Evolutionary conservation across 345 rosid genomes (phyloP), one percentile per base, ranked within the genome.

Genomic region (Balakata baccata): DNA sequence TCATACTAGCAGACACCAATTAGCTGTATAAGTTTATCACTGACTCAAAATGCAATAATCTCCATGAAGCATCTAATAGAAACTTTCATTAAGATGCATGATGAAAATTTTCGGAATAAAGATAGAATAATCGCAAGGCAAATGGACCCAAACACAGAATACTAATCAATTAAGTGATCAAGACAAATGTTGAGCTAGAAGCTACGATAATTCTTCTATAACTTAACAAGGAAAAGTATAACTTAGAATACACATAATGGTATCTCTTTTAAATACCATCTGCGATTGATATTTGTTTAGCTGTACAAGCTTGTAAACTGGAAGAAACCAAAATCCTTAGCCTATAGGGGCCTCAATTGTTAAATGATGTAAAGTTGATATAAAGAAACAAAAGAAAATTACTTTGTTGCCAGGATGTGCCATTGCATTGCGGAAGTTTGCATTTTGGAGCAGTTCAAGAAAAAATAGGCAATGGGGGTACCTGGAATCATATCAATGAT

Each of bases 391-490:
- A 25, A 50, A 25, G 34, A 58, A 71, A 79, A 68, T 39, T 4
- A 93, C 99, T 98, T 96, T 96, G 90, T 86, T 91, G 73, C 84
- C 90, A 52, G 97, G 99, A 89, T 91, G 97, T 9, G 99, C 98
- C 97, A 96, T 93, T 49, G 97, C 98, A 87, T 59, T 83, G 70
- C 98, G 89, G 82, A 93, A 96, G 81, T 85, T 91, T 9, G 96
- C 86, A 77, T 93, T 96, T 85, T 96, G 99, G 54, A 96, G 97
- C 81, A 89, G 97, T 79, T 96, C 97, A 18, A 96, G 96, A 76
- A 96, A 93, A 81, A 70, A 91, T n/a, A 96, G 78, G 84, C 95
- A 93, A 80, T 93, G 98, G 39, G 98, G 98, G 81, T 93, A 96
- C 98, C 99, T 96, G 86, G 74, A 85, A 83, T 70, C 66, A 61